Evolutionary conservation across 2,329 filamentous ascomycete species (phyloP), one percentile per base, ranked within the genome.

Genomic region (Sporothrix variecibatus): DNA sequence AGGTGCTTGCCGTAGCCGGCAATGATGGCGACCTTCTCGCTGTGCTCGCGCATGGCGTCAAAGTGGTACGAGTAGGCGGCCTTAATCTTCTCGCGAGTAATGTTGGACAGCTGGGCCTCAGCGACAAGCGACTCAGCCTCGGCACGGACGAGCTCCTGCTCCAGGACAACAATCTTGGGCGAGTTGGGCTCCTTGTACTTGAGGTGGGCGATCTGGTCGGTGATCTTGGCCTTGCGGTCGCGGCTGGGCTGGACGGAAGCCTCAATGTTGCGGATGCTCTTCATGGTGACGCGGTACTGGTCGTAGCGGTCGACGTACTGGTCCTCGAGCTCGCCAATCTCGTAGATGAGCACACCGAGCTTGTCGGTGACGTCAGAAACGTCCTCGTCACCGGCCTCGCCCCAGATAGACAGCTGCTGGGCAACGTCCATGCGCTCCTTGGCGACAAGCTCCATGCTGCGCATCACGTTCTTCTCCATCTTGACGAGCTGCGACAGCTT

Each of bases 401-500:
- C 96, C 96, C 96, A 99, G 80, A 98, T 90, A 72, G 96, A 98
- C 28, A 99, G 89, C 95, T 99, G 96, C 94, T 98, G 94, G 81
- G 96, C 96, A 78, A 98, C 95, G 80, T 98, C 96, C 94, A 98
- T 98, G 79, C 96, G 92, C 87, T 99, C 96, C 81, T 94, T 92
- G 64, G 94, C 94, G 72, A 98, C 96, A 69, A 94, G 88, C 83
- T 99, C 96, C 88, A 98, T 91, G 82, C 94, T 98, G 83, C 96
- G 94, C 96, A 99, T 99, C 74, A 98, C 94, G 82, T 99, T 98
- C 91, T 99, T 99, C 87, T 99, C 96, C 96, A 99, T 99, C 90
- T 99, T 99, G 77, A 99, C 96, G 72, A 99, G 90, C 86, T 97
- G 94, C 56, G 95, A 94, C 76, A 99, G 91, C 89, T 99, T 99